Percentiles rank a stretch among this genome's conserved stretches.
These are phyloP conservation scores for Pouteria campechiana DNA, from an alignment of 179 eudicot species.

Conservation along the genomic window DNA sequence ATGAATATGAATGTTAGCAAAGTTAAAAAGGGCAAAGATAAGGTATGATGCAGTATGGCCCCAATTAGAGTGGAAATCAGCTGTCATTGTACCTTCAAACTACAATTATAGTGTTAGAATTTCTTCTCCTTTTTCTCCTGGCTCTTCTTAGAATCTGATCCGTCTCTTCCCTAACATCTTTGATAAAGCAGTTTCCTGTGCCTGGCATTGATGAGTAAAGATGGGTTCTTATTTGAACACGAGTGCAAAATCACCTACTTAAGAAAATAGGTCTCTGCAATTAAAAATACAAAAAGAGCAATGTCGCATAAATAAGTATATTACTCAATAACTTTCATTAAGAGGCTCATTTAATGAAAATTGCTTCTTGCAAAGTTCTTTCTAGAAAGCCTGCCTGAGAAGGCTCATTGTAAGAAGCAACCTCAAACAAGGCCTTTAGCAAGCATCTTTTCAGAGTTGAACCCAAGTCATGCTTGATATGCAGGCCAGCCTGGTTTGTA, in stretches of 20 bases:
- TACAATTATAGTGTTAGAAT: constrained; percentile 28
- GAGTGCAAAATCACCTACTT: constrained; percentile 1
- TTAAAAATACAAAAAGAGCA: neutral
- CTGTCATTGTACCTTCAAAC: constrained; percentile 37
- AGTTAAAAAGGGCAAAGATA: too few relatives aligned
- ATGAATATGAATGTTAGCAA: too few relatives aligned
- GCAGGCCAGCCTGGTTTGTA: too few relatives aligned
- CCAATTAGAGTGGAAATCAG: too few relatives aligned
- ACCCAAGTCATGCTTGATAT: too few relatives aligned
- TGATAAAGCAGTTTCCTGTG: constrained; percentile 27
- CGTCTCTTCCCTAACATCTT: constrained; percentile 46
- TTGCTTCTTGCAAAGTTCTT: neutral
- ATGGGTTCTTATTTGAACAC: neutral
- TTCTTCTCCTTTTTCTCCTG: constrained; percentile 74
- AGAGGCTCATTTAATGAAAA: neutral
- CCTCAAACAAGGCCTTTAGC: too few relatives aligned
- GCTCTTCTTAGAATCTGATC: constrained; percentile 67
- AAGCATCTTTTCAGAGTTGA: too few relatives aligned
- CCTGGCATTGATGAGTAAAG: constrained; percentile 4
- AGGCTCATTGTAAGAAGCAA: too few relatives aligned
- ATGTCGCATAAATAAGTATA: too few relatives aligned
- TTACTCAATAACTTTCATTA: too few relatives aligned
- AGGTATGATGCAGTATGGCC: too few relatives aligned
- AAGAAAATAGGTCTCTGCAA: neutral
- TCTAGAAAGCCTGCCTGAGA: neutral